phyloP scores from a whole-genome alignment of 2,329 filamentous ascomycete genomes.

The Hortaea werneckii region DNA sequence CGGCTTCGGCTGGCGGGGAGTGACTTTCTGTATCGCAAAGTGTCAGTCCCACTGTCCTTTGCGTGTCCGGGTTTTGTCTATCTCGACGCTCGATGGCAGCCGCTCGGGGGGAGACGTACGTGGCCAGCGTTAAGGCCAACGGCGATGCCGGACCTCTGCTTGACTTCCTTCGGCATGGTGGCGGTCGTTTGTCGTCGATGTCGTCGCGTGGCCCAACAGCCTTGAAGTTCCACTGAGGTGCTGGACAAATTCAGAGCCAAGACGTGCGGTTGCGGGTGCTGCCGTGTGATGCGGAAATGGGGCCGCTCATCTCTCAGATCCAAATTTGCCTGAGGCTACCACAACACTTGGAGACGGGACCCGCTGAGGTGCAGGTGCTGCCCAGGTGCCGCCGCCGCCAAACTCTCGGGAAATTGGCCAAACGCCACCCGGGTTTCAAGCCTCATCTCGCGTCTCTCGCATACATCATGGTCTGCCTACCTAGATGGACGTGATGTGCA shows the following conservation, averaged over 20 bases:
- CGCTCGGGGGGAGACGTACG: constrained; percentile 40
- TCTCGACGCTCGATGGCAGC: constrained; percentile 1
- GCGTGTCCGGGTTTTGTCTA: no score
- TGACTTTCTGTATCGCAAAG: constrained; percentile 35
- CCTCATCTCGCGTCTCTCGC: no score
- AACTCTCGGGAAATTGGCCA: no score
- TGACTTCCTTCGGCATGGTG: constrained; percentile 45
- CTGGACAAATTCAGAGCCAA: background rate
- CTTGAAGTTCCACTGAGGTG: background rate
- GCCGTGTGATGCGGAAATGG: background rate
- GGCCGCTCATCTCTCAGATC: no score
- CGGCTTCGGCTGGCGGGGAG: constrained; percentile 39
- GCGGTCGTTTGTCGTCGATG: constrained; percentile 16
- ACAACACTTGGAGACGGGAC: no score
- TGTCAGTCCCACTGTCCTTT: no score
- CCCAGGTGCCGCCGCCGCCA: no score
- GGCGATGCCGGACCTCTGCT: constrained; percentile 46
- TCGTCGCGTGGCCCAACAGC: constrained; percentile 3
- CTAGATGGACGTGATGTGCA: no score
- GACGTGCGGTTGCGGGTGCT: background rate
- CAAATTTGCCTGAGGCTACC: no score
- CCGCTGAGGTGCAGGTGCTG: no score
- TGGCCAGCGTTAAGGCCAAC: constrained; percentile 56
- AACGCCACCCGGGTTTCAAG: no score
- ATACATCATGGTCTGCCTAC: no score